Evolutionary conservation across 2,329 filamentous ascomycete species (phyloP), one percentile per base, ranked within the genome.

Genomic region (Penicillium brevicompactum): DNA sequence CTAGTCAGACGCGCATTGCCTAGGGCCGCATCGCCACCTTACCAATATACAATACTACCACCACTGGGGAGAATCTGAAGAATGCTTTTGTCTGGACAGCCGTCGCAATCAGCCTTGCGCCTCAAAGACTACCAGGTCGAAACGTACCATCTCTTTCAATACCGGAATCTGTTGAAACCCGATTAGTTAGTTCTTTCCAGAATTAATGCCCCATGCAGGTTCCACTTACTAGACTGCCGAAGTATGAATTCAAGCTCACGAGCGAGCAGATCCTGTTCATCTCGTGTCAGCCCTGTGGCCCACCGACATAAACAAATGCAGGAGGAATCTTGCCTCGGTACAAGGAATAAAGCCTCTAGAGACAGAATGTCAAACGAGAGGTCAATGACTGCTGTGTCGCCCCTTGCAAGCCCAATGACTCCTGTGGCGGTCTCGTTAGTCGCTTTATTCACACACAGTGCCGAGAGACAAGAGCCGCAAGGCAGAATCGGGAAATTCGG

Each of bases 331-430:
- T 66, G 80, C 78, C 85, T 80, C 41, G 92, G 92, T 18, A 96
- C 89, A 74, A 97, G 87, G 71, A 97, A 93, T 9, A 97, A 81
- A 0, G 91, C 92, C 72, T 96, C 91, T 13, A 97, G 80, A 0
- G 91, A 88, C 21, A 97, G 79, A n/a, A 97, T 87, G 67, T 97
- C 91, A 70, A 96, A 97, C 1, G 91, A 87, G 3, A 88, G 80
- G 57, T 94, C 88, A 45, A 88, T 88, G n/a, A 91, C 82, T 14
- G 80, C 74, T 9, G 78, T 73, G 60, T 87, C 84, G 21, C 83
- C 72, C 49, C 82, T 83, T 21, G 80, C 79, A 24, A 93, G 71
- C 0, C 90, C 91, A 47, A 90, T 76, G 27, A 87, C 79, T 46
- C 90, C 87, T 90, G 51, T 22, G 21, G 30, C 27, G 49, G 6